Conservation (phyloP, 768 basidiomycete genomes). For the Lactifluus pinguis region DNA sequence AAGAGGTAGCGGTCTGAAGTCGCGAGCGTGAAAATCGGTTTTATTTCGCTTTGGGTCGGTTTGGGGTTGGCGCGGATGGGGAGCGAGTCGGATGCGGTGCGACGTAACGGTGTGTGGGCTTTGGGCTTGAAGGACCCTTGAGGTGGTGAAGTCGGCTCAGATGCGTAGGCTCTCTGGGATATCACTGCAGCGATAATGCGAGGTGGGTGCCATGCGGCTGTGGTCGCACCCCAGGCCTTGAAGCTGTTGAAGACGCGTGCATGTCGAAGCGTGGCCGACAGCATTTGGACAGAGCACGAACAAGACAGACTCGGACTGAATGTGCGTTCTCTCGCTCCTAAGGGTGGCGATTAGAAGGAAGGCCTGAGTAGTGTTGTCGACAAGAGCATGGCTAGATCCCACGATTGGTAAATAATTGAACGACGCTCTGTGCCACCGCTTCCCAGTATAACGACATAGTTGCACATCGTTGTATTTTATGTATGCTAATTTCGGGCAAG, state of each 20-base stretch:
- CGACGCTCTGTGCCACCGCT: too few species aligned
- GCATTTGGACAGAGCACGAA: neutral
- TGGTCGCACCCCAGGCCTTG: neutral
- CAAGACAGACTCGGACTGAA: neutral
- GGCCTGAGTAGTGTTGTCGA: neutral
- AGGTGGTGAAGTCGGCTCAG: neutral
- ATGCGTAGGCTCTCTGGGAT: conserved; percentile 2
- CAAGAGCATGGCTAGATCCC: neutral
- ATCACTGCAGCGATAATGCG: neutral
- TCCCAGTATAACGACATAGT: neutral
- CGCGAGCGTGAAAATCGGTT: conserved; percentile 72
- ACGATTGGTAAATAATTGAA: neutral
- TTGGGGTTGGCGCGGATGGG: conserved; percentile 83
- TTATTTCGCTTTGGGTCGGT: conserved; percentile 72
- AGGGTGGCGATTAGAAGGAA: too few species aligned
- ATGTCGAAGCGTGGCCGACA: neutral
- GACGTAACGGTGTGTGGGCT: conserved; percentile 67
- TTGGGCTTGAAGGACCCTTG: conserved; percentile 49
- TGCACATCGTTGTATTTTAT: neutral
- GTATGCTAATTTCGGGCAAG: conserved; percentile 2
- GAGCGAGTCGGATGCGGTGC: conserved; percentile 77
- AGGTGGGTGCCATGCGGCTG: neutral
- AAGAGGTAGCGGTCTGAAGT: conserved; percentile 81
- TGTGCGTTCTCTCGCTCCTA: neutral
- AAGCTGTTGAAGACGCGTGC: neutral